Conservation (phyloP, 176 grass and related monocot genomes). For the Bonia amplexicaulis region DNA sequence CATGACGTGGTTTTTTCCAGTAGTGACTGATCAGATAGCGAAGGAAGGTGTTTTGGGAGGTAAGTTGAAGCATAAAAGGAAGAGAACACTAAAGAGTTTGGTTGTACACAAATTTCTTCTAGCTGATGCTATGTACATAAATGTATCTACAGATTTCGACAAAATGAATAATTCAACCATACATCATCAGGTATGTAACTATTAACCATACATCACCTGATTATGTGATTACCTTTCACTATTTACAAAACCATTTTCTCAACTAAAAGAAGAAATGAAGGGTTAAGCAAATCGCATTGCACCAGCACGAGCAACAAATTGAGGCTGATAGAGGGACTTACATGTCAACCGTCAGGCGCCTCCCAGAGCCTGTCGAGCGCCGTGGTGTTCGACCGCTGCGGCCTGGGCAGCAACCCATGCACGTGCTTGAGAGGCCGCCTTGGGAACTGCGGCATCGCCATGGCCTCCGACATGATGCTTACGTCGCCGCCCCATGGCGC, state of each 20-base stretch:
- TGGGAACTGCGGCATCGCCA: conserved; percentile 24
- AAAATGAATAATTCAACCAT: background rate
- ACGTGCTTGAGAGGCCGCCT: conserved; percentile 20
- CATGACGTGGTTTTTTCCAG: background rate
- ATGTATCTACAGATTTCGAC: background rate
- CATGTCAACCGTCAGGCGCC: background rate
- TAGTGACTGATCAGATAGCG: background rate
- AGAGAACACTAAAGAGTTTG: background rate
- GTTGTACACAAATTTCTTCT: background rate
- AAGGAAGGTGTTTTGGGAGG: background rate
- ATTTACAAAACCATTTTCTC: background rate
- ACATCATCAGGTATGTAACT: background rate
- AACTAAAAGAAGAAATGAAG: background rate
- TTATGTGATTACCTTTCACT: background rate
- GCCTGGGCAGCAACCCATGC: background rate
- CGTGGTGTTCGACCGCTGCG: conserved; percentile 9
- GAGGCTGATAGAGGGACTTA: background rate
- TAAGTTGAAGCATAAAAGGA: background rate
- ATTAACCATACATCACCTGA: background rate
- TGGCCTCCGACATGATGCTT: conserved; percentile 32
- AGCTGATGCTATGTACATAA: background rate
- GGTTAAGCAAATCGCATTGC: background rate
- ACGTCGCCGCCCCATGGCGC: conserved; percentile 2
- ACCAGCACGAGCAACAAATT: background rate
- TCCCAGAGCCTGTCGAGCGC: background rate